A percentile compares a stretch with the other conserved stretches of the same genome.
These are phyloP conservation scores for Medicago lupulina DNA, from an alignment of 306 rosid species.

Conservation along the genomic window DNA sequence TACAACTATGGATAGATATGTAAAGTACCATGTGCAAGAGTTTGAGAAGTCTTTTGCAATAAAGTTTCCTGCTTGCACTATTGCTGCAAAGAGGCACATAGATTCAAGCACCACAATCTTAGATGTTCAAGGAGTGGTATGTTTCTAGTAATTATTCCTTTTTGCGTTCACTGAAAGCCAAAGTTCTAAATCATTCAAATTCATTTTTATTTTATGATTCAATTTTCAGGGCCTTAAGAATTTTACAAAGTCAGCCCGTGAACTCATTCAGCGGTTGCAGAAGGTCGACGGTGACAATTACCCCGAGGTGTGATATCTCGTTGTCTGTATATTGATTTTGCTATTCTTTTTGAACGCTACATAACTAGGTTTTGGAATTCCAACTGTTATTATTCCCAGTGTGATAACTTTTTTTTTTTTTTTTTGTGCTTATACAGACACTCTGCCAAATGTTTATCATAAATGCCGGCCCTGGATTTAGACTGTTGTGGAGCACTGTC, in stretches of 20 bases:
- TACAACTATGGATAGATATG: slow-evolving; percentile 88
- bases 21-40: slow-evolving; percentile 89
- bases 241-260: slow-evolving; percentile 93
- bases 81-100: slow-evolving; percentile 97
- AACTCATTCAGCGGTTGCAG: slow-evolving; percentile 79
- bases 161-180: slow-evolving; percentile 5
- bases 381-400: slow-evolving; percentile 25
- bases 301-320: slow-evolving; percentile 74
- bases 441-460: slow-evolving; percentile 94
- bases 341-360: slow-evolving; percentile 18
- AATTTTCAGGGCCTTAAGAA: slow-evolving; percentile 82
- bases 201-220: slow-evolving; percentile 31
- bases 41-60: slow-evolving; percentile 83
- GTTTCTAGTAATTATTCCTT: slow-evolving; percentile 41
- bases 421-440: slow-evolving; percentile 60
- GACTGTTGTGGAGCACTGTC: slow-evolving; percentile 89
- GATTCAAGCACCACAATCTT: slow-evolving; percentile 95
- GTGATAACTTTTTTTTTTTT: not conserved
- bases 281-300: slow-evolving; percentile 95
- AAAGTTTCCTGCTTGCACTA: slow-evolving; percentile 97
- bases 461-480: slow-evolving; percentile 97
- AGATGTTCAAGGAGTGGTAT: slow-evolving; percentile 99
- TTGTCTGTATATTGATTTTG: not conserved
- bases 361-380: slow-evolving; percentile 1
- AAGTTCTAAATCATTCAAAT: slow-evolving; percentile 5